Base-by-base conservation (phyloP, 805 yeast species). In the Sungouiozyma intestinalis region DNA sequence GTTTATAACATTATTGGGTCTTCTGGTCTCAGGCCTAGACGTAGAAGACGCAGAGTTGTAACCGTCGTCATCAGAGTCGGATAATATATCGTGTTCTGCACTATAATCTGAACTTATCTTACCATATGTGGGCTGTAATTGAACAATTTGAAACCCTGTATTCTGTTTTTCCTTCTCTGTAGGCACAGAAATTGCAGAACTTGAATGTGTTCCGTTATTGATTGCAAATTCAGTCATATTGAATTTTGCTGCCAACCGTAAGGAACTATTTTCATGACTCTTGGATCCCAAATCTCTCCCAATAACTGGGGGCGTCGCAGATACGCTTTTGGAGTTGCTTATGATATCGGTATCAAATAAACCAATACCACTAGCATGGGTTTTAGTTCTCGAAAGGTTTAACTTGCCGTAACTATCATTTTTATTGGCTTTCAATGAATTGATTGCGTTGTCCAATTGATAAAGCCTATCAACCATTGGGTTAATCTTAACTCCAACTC, bases 361-460 rank as follows among this genome's bases (percentile, higher is more conserved):
- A 1, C 58, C 60, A 18, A 46, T 48, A 1, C 54, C 53, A 16
- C 48, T 41, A 24, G 47, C 48, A n/a, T 33, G 40, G 15, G 33
- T 29, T 17, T 17, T 16, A 7, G 13, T 14, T 16, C 14, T 16
- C 17, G 19, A 17, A 17, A 24, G 11, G 29, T 24, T 24, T 24
- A 24, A 11, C 29, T 24, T 24, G 11, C 9, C 29, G 11, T 24
- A 11, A 24, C 29, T 24, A 6, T 24, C 11, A 24, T 24, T 24
- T 24, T 17, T 19, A 13, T 7, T 9, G 3, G 3, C 4, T 33
- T 24, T 33, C 16, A 24, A 8, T 11, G 36, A 36, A 20, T 54
- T 59, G 36, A 55, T 29, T 3, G 61, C 62, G 45, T 64, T 63
- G 47, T 66, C 70, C 47, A 66, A 48, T 42, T 59, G 63, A 39